A percentile compares a stretch with the other conserved stretches of the same genome.
Conservation (phyloP, 73 alveolate genomes). For the Paramecium caudatum region DNA sequence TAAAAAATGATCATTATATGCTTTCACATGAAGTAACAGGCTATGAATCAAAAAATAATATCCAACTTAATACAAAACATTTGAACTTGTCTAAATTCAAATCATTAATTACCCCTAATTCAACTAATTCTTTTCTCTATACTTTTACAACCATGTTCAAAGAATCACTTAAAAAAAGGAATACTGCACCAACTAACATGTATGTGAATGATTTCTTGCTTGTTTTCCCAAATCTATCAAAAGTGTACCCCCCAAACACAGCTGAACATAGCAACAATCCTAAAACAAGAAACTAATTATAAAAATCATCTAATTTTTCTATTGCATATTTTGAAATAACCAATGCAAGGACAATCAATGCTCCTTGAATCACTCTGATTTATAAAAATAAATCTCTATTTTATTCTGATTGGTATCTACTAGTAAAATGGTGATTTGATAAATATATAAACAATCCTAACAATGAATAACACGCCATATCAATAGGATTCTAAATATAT, state of each 20-base stretch:
- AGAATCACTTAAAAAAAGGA: conserved; percentile 9
- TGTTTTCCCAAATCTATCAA: conserved; percentile 7
- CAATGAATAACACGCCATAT: conserved; percentile 14
- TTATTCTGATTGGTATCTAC: conserved; percentile 33
- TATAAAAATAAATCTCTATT: not conserved
- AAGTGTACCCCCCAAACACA: not conserved
- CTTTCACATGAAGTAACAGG: not conserved
- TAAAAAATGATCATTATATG: conserved; percentile 23
- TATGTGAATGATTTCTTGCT: conserved; percentile 38
- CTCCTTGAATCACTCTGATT: conserved; percentile 25
- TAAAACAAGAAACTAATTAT: conserved; percentile 13
- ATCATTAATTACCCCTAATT: not conserved
- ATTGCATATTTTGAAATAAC: conserved; percentile 35
- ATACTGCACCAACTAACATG: conserved; percentile 13
- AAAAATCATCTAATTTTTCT: conserved; percentile 24
- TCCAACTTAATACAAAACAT: not conserved
- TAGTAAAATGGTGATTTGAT: conserved; percentile 10
- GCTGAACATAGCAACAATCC: conserved; percentile 21
- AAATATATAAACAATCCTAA: not conserved
- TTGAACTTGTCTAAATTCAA: not conserved
- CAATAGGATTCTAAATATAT: not conserved
- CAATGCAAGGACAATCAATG: not conserved
- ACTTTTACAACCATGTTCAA: conserved; percentile 10
- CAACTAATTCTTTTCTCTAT: not conserved
- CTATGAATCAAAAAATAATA: not conserved